Evolutionary conservation across 2,329 filamentous ascomycete genomes (phyloP), one percentile per base, ranked within the genome.

Genomic region (Thielaviopsis ethacetica): DNA sequence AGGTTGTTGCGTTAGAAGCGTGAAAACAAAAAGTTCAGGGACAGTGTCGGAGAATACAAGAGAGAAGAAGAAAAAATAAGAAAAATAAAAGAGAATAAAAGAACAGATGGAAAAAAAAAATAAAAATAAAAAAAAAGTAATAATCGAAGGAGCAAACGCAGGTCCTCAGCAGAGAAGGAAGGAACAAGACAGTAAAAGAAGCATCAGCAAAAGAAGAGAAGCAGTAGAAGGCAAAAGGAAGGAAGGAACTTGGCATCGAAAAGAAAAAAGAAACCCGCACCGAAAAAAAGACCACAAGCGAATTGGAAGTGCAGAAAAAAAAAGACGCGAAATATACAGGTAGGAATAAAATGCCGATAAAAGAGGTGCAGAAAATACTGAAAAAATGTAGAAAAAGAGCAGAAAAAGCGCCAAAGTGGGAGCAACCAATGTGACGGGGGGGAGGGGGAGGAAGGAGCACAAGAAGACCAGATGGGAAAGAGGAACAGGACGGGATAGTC

Each of bases 401-500:
- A 30, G 7, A 19, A 34, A 59, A 51, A 55, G 7, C 10, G 34
- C 38, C 26, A 17, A 53, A 55, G 26, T 12, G 52, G n/a, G 41
- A 51, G 27, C 34, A 57, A 30, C 19, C 24, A 49, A 53, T 62
- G 53, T 60, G 61, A 57, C 54, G 10, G 61, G 63, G 44, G 63
- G 60, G 0, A 53, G 50, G 2, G 10, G 10, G 10, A 10, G 2
- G 6, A 5, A 5, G 10, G 10, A 34, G 10, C 10, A 10, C 26
- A 27, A n/a, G n/a, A n/a, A n/a, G n/a, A n/a, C n/a, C n/a, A n/a
- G n/a, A n/a, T n/a, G n/a, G n/a, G n/a, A n/a, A n/a, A n/a, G n/a
- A n/a, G n/a, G n/a, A n/a, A n/a, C n/a, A n/a, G n/a, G n/a, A n/a
- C n/a, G n/a, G n/a, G n/a, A n/a, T n/a, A n/a, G n/a, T n/a, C n/a